These are phyloP conservation scores for Colletotrichum nymphaeae DNA, from an alignment of 2,329 filamentous ascomycete genomes.

Conservation along the genomic window DNA sequence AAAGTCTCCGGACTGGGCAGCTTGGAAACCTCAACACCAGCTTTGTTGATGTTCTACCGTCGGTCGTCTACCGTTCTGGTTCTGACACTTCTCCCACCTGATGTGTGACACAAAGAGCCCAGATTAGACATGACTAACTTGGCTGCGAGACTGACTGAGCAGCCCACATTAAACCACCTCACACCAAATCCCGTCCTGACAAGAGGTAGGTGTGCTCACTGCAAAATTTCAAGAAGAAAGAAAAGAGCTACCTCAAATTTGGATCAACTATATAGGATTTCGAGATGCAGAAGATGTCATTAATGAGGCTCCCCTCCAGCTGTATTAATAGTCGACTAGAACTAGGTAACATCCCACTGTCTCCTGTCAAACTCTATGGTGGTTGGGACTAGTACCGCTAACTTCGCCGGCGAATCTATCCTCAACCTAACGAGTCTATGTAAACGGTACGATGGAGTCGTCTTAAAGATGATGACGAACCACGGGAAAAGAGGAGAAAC, in stretches of 20 bases:
- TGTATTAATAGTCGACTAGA: neutral
- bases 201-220: neutral
- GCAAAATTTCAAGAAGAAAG: slow-evolving; percentile 1
- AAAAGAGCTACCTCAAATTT: neutral
- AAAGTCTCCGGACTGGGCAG: neutral
- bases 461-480: neutral
- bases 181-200: neutral
- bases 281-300: neutral
- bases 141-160: neutral
- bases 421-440: neutral
- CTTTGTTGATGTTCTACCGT: neutral
- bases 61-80: neutral
- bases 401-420: neutral
- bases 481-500: neutral
- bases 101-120: neutral
- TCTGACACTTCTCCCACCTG: neutral
- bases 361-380: neutral
- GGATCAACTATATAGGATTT: neutral
- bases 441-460: neutral
- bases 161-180: neutral
- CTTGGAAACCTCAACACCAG: neutral
- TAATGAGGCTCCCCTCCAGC: neutral
- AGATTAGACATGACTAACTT: neutral
- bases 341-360: neutral
- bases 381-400: neutral